phyloP scores from a whole-genome alignment of 192 early-diverging fungal genomes.

The Glomus cerebriforme region DNA sequence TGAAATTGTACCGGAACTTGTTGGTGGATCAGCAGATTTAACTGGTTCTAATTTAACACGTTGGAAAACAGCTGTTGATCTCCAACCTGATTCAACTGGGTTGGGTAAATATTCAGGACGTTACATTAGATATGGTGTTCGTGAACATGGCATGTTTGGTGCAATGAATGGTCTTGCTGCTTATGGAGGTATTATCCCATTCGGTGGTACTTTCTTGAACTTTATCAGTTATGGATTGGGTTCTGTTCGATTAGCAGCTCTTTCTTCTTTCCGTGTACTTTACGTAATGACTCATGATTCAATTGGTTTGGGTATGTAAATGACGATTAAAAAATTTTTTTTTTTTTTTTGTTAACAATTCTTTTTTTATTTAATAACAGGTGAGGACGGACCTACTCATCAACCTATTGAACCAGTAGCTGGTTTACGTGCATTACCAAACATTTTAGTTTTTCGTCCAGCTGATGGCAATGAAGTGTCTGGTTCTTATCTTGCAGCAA shows the following conservation, averaged over 20 bases:
- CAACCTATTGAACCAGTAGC: conserved; percentile 97
- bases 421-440: conserved; percentile 85
- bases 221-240: conserved; percentile 72
- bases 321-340: not conserved
- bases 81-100: conserved; percentile 72
- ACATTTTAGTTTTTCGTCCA: conserved; percentile 84
- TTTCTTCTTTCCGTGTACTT: conserved; percentile 86
- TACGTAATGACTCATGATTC: conserved; percentile 99
- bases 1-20: conserved; percentile 76
- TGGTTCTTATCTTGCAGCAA: conserved; percentile 83
- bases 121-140: conserved; percentile 93
- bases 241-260: conserved; percentile 85
- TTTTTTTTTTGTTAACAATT: not conserved
- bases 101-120: conserved; percentile 86
- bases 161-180: conserved; percentile 89
- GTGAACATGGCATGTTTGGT: conserved; percentile 97
- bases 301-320: conserved; percentile 63
- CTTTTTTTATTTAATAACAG: conserved; percentile 49
- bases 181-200: conserved; percentile 87
- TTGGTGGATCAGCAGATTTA: conserved; percentile 96
- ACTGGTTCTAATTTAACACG: conserved; percentile 95
- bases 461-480: conserved; percentile 95
- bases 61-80: conserved; percentile 95
- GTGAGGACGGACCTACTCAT: conserved; percentile 99
- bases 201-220: conserved; percentile 91